Evolutionary conservation across 495 filamentous ascomycete genomes (phyloP).

Genomic region (Margaritispora aquatica): DNA sequence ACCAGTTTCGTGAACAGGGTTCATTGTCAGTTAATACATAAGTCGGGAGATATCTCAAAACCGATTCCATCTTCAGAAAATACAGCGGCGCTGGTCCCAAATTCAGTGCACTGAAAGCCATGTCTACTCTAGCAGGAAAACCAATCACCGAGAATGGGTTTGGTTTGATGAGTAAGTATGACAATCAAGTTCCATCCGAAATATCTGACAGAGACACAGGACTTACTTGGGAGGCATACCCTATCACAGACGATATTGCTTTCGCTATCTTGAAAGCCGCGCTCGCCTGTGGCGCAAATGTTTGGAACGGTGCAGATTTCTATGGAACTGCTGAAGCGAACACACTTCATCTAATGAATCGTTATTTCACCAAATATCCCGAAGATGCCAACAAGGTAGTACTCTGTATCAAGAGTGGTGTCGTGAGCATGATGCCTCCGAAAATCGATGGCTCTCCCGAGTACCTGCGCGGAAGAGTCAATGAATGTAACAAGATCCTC

Average conservation of each 20-base stretch:
- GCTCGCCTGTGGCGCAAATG: slow-evolving; percentile 55
- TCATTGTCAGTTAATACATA: too few relatives aligned
- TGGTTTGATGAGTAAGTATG: slow-evolving; percentile 5
- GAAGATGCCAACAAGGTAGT: slow-evolving; percentile 59
- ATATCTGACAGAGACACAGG: slow-evolving; percentile 37
- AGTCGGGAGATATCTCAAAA: too few relatives aligned
- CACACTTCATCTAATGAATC: slow-evolving; percentile 54
- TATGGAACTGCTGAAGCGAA: slow-evolving; percentile 69
- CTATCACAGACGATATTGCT: slow-evolving; percentile 49
- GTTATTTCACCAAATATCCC: slow-evolving; percentile 61
- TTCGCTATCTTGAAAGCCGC: slow-evolving; percentile 63
- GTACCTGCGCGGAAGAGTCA: slow-evolving; percentile 59
- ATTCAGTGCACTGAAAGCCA: not conserved
- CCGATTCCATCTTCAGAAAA: too few relatives aligned
- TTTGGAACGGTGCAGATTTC: slow-evolving; percentile 75
- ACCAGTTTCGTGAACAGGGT: too few relatives aligned
- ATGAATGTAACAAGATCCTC: slow-evolving; percentile 54
- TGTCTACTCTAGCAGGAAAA: slow-evolving; percentile 10
- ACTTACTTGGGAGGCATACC: slow-evolving; percentile 61
- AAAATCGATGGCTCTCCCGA: slow-evolving; percentile 46
- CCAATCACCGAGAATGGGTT: slow-evolving; percentile 8
- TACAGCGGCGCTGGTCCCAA: not conserved
- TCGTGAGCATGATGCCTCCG: slow-evolving; percentile 16
- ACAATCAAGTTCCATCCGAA: not conserved
- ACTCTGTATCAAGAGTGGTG: slow-evolving; percentile 59